phyloP scores from a whole-genome alignment of 441 rosid species.

The Gossypium davidsonii region DNA sequence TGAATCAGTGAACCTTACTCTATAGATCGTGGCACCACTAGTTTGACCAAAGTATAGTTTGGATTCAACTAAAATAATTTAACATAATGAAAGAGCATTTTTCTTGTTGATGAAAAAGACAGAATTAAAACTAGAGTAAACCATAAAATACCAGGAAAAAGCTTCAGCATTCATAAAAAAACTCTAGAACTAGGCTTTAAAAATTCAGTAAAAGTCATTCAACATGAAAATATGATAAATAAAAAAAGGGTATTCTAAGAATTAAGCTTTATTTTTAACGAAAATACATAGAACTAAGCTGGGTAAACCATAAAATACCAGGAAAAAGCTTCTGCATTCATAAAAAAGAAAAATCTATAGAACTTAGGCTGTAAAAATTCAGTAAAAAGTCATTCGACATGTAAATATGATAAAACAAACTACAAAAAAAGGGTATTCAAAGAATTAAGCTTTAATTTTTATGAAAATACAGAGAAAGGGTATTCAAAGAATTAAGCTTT shows the following conservation, averaged over 20 bases:
- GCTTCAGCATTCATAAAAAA: too few relatives aligned
- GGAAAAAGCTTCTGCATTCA: too few relatives aligned
- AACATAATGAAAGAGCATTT: background rate
- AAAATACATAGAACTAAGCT: background rate
- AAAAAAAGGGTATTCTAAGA: background rate
- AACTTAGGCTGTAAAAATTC: background rate
- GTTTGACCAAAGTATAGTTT: background rate
- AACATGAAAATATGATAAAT: background rate
- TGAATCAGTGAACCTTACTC: background rate
- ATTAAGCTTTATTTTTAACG: background rate
- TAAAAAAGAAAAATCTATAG: background rate
- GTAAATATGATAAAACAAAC: too few relatives aligned
- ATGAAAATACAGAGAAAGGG: background rate
- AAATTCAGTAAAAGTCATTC: background rate
- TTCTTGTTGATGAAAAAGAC: background rate
- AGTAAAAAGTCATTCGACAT: background rate
- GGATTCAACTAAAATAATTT: background rate
- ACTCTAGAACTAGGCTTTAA: background rate
- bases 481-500: background rate
- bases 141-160: too few relatives aligned
- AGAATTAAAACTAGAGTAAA: too few relatives aligned
- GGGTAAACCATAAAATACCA: too few relatives aligned
- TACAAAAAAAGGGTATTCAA: background rate
- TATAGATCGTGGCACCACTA: background rate
- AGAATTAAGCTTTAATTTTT: background rate